phyloP scores from a whole-genome alignment of 2,329 filamentous ascomycete species.

The Trichoderma oligosporum region DNA sequence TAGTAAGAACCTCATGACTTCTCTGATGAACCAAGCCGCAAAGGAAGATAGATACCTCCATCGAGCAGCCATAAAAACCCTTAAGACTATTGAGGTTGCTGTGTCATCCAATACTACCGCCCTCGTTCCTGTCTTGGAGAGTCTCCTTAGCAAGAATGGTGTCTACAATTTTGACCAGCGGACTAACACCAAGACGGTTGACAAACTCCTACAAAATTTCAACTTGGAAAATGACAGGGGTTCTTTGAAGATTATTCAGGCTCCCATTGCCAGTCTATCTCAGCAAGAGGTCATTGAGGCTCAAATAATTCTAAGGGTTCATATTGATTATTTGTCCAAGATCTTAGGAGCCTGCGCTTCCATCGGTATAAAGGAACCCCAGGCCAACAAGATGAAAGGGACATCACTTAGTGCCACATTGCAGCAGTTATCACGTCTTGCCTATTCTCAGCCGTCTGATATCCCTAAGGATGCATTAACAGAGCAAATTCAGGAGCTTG shows the following conservation, averaged over 20 bases:
- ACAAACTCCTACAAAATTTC: conserved; percentile 63
- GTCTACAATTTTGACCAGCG: conserved; percentile 78
- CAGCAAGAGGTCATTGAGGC: conserved; percentile 30
- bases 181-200: conserved; percentile 81
- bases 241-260: conserved; percentile 46
- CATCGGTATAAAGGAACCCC: conserved; percentile 23
- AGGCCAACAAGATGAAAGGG: conserved; percentile 30
- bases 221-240: conserved; percentile 53
- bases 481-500: conserved; percentile 50
- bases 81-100: conserved; percentile 66
- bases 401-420: conserved; percentile 40
- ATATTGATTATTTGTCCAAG: conserved; percentile 53
- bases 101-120: conserved; percentile 59
- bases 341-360: conserved; percentile 41
- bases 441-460: conserved; percentile 48
- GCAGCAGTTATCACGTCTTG: conserved; percentile 51
- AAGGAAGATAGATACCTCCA: conserved; percentile 76
- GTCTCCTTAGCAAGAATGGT: conserved; percentile 67
- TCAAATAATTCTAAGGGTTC: conserved; percentile 42
- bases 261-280: conserved; percentile 37
- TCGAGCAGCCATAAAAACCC: conserved; percentile 68
- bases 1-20: conserved; percentile 76
- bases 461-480: conserved; percentile 44
- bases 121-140: conserved; percentile 58
- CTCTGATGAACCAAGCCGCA: conserved; percentile 76